Evolutionary conservation across 495 filamentous ascomycete genomes (phyloP).

Genomic region (Aspergillus heteromorphus): DNA sequence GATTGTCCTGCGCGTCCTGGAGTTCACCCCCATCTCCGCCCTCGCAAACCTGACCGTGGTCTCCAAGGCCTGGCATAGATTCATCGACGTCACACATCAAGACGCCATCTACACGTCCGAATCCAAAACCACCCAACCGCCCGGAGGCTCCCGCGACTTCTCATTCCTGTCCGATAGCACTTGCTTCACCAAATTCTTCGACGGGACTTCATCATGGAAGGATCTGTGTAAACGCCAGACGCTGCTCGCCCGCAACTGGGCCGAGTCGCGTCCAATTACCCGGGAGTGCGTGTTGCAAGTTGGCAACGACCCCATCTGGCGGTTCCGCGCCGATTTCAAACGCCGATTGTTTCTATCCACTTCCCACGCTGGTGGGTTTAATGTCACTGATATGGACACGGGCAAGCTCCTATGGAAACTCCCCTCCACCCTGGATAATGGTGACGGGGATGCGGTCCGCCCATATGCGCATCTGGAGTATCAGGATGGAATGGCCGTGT

Average conservation of each 20-base stretch:
- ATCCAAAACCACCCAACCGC: slow-evolving; percentile 20
- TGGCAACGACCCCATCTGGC: slow-evolving; percentile 36
- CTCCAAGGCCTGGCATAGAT: slow-evolving; percentile 36
- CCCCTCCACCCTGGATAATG: slow-evolving; percentile 27
- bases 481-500: slow-evolving; percentile 38
- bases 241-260: slow-evolving; percentile 33
- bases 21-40: slow-evolving; percentile 28
- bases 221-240: slow-evolving; percentile 35
- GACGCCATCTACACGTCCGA: slow-evolving; percentile 34
- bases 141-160: slow-evolving; percentile 18
- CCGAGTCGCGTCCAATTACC: slow-evolving; percentile 17
- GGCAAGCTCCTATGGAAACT: slow-evolving; percentile 31
- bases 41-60: slow-evolving; percentile 29
- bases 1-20: slow-evolving; percentile 31
- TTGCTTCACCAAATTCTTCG: slow-evolving; percentile 22
- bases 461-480: slow-evolving; percentile 38
- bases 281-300: slow-evolving; percentile 33
- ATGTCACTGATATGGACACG: slow-evolving; percentile 37
- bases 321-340: slow-evolving; percentile 36
- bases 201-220: slow-evolving; percentile 30
- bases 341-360: slow-evolving; percentile 36
- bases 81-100: slow-evolving; percentile 39
- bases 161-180: slow-evolving; percentile 15
- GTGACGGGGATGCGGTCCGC: slow-evolving; percentile 24
- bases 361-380: slow-evolving; percentile 34